phyloP scores from a whole-genome alignment of 352 stramenopile species.

The Phytopythium sindhum region DNA sequence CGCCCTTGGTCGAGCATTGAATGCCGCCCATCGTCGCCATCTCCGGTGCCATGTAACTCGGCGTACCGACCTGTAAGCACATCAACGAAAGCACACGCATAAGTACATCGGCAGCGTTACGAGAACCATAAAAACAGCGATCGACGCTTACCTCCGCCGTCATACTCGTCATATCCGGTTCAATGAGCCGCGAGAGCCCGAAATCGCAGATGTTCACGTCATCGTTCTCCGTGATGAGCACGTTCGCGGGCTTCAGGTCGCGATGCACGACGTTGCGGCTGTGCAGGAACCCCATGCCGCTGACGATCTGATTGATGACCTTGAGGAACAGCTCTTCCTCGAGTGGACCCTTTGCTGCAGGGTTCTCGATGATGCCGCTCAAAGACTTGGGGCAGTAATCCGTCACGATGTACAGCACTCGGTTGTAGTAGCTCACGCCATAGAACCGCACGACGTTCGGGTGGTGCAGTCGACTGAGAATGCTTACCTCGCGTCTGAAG shows the following conservation, averaged over 20 bases:
- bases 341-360: constrained; percentile 55
- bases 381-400: constrained; percentile 86
- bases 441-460: constrained; percentile 90
- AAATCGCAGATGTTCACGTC: constrained; percentile 95
- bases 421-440: constrained; percentile 89
- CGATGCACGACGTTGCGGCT: constrained; percentile 84
- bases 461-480: constrained; percentile 84
- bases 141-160: constrained; percentile 50
- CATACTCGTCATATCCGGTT: constrained; percentile 84
- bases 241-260: constrained; percentile 94
- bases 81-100: not conserved
- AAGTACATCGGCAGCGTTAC: not conserved
- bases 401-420: constrained; percentile 89
- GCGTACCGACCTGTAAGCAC: constrained; percentile 64
- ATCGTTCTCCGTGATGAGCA: constrained; percentile 89
- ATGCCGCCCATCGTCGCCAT: constrained; percentile 89
- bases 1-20: constrained; percentile 84
- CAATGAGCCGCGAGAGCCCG: constrained; percentile 85
- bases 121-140: not conserved
- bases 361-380: constrained; percentile 82
- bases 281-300: constrained; percentile 89
- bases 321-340: constrained; percentile 76
- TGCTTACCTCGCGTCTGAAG: constrained; percentile 85
- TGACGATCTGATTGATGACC: constrained; percentile 88
- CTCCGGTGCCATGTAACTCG: constrained; percentile 89